Conservation (phyloP, 306 rosid species). For the Urtica urens region DNA sequence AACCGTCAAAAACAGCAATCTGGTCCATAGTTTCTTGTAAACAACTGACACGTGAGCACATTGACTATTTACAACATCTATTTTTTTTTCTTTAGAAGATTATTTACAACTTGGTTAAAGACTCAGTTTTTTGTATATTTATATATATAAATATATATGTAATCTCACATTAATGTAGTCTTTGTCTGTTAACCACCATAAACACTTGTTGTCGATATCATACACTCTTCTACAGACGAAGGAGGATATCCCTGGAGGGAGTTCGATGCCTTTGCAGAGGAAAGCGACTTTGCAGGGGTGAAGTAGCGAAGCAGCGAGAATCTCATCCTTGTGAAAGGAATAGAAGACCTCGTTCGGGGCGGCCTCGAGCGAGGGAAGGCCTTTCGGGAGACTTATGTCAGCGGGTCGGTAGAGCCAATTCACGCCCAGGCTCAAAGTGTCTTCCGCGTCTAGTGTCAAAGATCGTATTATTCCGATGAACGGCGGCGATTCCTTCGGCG, state of each 20-base stretch:
- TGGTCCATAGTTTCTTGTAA: too few species aligned
- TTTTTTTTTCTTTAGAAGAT: too few species aligned
- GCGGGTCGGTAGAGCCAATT: constrained; percentile 77
- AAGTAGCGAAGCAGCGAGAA: constrained; percentile 60
- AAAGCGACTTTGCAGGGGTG: constrained; percentile 94
- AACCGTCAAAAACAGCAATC: neutral
- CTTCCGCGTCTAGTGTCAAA: constrained; percentile 36
- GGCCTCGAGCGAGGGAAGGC: constrained; percentile 50
- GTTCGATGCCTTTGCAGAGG: constrained; percentile 62
- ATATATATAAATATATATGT: too few species aligned
- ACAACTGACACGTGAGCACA: too few species aligned
- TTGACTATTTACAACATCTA: too few species aligned
- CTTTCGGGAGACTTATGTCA: constrained; percentile 60
- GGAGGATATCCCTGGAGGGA: constrained; percentile 65
- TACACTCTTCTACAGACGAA: constrained; percentile 79
- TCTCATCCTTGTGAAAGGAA: constrained; percentile 84
- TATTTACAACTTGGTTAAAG: too few species aligned
- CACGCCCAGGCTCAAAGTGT: constrained; percentile 43
- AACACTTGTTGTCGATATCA: constrained; percentile 68
- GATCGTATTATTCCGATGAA: constrained; percentile 62
- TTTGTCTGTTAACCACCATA: constrained; percentile 82
- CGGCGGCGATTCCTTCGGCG: constrained; percentile 52
- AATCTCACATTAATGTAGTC: constrained; percentile 72
- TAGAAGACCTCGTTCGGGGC: constrained; percentile 77
- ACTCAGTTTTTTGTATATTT: too few species aligned